A percentile compares a stretch with the other conserved stretches of the same genome.
These are phyloP conservation scores for Tulasnella sp. DNA, from an alignment of 768 basidiomycete genomes.

Conservation along the genomic window DNA sequence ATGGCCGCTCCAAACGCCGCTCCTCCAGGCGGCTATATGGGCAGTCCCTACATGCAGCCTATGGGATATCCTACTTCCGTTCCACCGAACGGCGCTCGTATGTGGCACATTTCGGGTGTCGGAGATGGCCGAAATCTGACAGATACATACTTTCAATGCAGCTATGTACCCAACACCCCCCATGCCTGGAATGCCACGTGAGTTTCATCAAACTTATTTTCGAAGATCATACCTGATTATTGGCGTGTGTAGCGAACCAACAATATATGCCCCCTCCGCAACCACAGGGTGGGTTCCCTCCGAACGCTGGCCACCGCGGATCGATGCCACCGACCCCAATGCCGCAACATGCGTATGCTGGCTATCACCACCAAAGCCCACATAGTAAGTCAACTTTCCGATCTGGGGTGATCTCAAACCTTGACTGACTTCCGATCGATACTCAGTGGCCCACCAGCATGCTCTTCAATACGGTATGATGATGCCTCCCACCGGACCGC, in stretches of 20 bases:
- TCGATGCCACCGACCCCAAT: conserved; percentile 92
- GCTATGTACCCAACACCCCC: conserved; percentile 78
- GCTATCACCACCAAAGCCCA: conserved; percentile 74
- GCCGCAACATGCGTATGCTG: conserved; percentile 67
- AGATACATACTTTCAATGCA: conserved; percentile 32
- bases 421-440: conserved; percentile 33
- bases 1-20: conserved; percentile 75
- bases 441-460: conserved; percentile 61
- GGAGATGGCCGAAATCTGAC: conserved; percentile 18
- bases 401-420: conserved; percentile 28
- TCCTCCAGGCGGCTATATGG: conserved; percentile 75
- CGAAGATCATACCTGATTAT: conserved; percentile 19
- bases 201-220: conserved; percentile 35
- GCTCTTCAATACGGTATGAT: conserved; percentile 88
- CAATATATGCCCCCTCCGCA: conserved; percentile 75
- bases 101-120: conserved; percentile 24
- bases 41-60: conserved; percentile 74
- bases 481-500: conserved; percentile 67
- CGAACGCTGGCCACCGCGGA: conserved; percentile 72
- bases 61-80: conserved; percentile 80
- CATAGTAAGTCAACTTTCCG: conserved; percentile 56
- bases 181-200: conserved; percentile 87
- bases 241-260: conserved; percentile 52
- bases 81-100: conserved; percentile 65
- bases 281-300: conserved; percentile 64